Percentiles rank a stretch among this genome's conserved stretches.
These are phyloP conservation scores for Eragrostis tef DNA, from an alignment of 202 grass and related monocot genomes.

Conservation along the genomic window DNA sequence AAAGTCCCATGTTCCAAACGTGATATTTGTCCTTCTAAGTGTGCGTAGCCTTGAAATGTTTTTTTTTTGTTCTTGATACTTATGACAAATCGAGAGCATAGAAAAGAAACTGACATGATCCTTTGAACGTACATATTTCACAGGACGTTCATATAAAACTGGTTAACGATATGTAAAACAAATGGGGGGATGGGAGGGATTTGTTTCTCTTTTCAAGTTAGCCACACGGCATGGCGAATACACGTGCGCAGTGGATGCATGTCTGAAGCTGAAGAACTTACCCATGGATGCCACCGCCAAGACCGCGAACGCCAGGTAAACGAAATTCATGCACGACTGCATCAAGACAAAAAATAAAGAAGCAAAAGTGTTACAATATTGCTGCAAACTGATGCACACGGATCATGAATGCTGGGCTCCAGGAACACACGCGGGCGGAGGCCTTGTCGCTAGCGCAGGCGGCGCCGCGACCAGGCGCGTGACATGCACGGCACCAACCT, in stretches of 20 bases:
- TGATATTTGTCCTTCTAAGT: background rate
- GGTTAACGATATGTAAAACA: background rate
- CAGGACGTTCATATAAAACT: background rate
- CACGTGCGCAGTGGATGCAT: background rate
- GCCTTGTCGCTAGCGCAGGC: background rate
- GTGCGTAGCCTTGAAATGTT: background rate
- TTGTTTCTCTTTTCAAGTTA: too few species aligned
- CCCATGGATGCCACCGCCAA: slow-evolving; percentile 93
- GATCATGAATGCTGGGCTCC: slow-evolving; percentile 7
- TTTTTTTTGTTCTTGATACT: background rate
- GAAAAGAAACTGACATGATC: background rate
- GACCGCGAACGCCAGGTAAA: slow-evolving; percentile 84
- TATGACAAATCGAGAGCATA: background rate
- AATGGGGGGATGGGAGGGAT: too few species aligned
- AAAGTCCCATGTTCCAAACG: background rate
- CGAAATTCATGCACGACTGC: slow-evolving; percentile 94
- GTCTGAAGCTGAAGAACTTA: slow-evolving; percentile 36
- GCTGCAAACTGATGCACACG: background rate
- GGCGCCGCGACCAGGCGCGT: background rate
- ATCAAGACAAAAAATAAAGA: slow-evolving; percentile 20
- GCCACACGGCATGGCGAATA: background rate
- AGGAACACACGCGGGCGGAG: background rate
- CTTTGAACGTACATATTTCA: background rate
- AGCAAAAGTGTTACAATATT: background rate
- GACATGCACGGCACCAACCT: slow-evolving; percentile 50